These are phyloP conservation scores for Arthrobotrys megalospora DNA, from an alignment of 2,329 filamentous ascomycete genomes.

Conservation along the genomic window DNA sequence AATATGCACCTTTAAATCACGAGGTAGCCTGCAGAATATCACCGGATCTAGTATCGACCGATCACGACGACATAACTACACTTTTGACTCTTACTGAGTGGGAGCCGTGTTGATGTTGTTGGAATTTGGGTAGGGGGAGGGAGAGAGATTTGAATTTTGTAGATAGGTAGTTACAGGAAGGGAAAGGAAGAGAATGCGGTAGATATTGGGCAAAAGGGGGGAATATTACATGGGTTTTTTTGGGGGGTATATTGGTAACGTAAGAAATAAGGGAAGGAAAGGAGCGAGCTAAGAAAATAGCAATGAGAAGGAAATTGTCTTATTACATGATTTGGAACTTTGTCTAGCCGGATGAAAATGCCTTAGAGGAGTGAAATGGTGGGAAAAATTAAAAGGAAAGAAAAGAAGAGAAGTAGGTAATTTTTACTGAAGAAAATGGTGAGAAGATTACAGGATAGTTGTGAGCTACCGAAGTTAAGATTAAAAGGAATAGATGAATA, in stretches of 20 bases:
- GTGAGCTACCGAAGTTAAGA: conserved; percentile 27
- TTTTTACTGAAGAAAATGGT: conserved; percentile 19
- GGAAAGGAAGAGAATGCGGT: neutral
- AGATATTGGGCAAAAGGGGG: conserved; percentile 3
- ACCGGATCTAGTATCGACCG: conserved; percentile 48
- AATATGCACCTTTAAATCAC: conserved; percentile 42
- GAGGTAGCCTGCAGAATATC: conserved; percentile 50
- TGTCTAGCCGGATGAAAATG: conserved; percentile 48
- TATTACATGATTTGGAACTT: conserved; percentile 52
- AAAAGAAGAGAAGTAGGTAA: conserved; percentile 5
- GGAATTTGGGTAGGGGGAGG: conserved; percentile 20
- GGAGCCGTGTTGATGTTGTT: conserved; percentile 39
- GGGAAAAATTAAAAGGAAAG: neutral
- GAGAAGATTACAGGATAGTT: conserved; percentile 50
- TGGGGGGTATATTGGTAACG: neutral
- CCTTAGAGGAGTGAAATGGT: neutral
- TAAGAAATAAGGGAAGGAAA: conserved; percentile 2
- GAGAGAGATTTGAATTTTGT: conserved; percentile 7
- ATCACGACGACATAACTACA: conserved; percentile 29
- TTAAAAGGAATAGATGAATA: conserved; percentile 24
- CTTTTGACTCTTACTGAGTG: neutral
- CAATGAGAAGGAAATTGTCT: conserved; percentile 48
- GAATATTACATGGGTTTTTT: conserved; percentile 34
- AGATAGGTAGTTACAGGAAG: conserved; percentile 16
- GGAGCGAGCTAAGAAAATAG: conserved; percentile 5